phyloP scores from a whole-genome alignment of 176 grass and related monocot genomes.

The Bothriochloa decipiens region DNA sequence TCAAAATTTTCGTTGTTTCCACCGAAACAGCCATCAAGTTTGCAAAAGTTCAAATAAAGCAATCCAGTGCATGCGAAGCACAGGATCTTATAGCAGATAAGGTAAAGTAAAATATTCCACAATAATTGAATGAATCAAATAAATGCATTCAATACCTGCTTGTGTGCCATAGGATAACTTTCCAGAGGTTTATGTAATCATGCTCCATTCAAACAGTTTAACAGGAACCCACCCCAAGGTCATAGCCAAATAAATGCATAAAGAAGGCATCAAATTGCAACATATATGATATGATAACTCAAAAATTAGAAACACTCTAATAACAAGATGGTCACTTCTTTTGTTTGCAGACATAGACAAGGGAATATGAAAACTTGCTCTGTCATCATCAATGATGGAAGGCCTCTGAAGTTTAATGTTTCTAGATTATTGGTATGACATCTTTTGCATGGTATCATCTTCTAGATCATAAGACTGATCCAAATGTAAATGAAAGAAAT shows the following conservation, averaged over 20 bases:
- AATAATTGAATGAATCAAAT: not conserved
- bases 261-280: not conserved
- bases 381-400: constrained; percentile 44
- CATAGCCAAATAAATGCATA: not conserved
- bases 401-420: constrained; percentile 33
- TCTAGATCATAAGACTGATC: constrained; percentile 44
- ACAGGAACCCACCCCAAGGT: not conserved
- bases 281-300: not conserved
- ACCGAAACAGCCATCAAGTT: not conserved
- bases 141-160: not conserved
- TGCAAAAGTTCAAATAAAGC: not conserved
- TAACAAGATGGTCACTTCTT: constrained; percentile 17
- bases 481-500: constrained; percentile 54
- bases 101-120: not conserved
- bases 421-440: constrained; percentile 51
- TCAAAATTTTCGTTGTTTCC: not conserved
- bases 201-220: not conserved
- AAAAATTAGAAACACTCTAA: constrained; percentile 5
- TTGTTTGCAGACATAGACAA: constrained; percentile 18
- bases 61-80: not conserved
- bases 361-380: constrained; percentile 23
- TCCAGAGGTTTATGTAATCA: not conserved
- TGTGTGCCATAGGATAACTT: not conserved
- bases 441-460: constrained; percentile 50
- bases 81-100: not conserved